These are phyloP conservation scores for Casuarina equisetifolia DNA, from an alignment of 306 rosid genomes.

Conservation along the genomic window DNA sequence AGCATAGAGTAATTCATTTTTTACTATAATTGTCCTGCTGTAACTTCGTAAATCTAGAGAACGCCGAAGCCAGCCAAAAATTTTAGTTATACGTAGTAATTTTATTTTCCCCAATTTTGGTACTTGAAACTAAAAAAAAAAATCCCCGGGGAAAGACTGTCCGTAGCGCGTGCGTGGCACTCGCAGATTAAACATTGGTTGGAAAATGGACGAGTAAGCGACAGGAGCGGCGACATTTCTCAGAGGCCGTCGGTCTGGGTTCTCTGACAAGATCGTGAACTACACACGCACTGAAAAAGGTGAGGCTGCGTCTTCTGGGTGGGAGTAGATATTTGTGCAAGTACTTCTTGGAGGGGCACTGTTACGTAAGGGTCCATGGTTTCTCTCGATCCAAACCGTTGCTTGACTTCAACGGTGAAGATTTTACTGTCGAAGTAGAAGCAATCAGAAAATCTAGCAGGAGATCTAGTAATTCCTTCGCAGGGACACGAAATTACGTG, in stretches of 20 bases:
- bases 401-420: not conserved
- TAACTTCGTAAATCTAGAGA: too few species aligned
- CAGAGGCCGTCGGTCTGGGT: too few species aligned
- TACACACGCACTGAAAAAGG: not conserved
- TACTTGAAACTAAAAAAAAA: not conserved
- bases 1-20: too few species aligned
- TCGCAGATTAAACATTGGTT: too few species aligned
- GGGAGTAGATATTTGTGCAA: not conserved
- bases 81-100: too few species aligned
- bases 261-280: not conserved
- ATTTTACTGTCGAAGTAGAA: not conserved
- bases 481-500: not conserved
- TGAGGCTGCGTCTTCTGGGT: not conserved
- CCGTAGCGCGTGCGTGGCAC: too few species aligned
- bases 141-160: too few species aligned
- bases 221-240: not conserved
- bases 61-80: too few species aligned
- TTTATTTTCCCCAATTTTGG: too few species aligned
- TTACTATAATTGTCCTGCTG: too few species aligned
- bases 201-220: not conserved
- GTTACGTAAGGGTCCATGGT: not conserved
- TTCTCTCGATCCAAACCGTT: not conserved
- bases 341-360: not conserved
- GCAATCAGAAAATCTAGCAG: not conserved
- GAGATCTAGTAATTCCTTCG: slow-evolving; percentile 10